Base-by-base conservation (phyloP, 2,329 filamentous ascomycete species). In the Pezicula radicicola region DNA sequence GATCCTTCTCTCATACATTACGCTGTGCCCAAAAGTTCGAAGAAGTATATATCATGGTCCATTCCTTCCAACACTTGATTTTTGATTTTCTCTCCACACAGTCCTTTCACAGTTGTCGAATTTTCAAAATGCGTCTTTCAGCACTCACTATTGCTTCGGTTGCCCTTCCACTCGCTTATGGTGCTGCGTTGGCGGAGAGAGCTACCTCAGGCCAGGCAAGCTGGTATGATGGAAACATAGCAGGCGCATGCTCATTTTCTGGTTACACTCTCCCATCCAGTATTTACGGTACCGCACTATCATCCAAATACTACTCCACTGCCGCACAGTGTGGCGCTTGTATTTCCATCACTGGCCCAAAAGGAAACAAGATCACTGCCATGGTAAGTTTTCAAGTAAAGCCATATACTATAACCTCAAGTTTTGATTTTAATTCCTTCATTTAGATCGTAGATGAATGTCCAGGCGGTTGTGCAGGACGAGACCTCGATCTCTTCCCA, bases 351-450 rank as follows among this genome's bases (percentile, higher is more conserved):
- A 45, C 15, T 3, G 27, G 27, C 4, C 19, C 42, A 15, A 45
- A 28, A 10, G 42, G 42, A 30, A 45, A 21, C 19, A 45, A 25
- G 28, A 55, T 45, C 25, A 45, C 42, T 13, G 42, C 42, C 19
- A 45, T 45, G 42, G 42, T 45, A 45, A 13, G 37, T 47, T 19
- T 47, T 5, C n/a, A 21, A 21, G 21, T 21, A 21, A 21, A 21
- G 21, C 5, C 21, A 21, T 21, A 21, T 21, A 21, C 21, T 3
- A 21, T 21, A 21, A 21, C 5, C 21, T 21, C 21, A 30, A 6
- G 28, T 9, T 30, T 21, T 27, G 42, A 15, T 30, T 45, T 8
- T 28, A 6, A 28, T 28, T 16, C 7, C 15, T 27, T 12, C 10
- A 9, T 25, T 27, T 30, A 45, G 42, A 30, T 45, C 15, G 42